phyloP scores from a whole-genome alignment of 208 protist species.

The Trypanosoma caninum region DNA sequence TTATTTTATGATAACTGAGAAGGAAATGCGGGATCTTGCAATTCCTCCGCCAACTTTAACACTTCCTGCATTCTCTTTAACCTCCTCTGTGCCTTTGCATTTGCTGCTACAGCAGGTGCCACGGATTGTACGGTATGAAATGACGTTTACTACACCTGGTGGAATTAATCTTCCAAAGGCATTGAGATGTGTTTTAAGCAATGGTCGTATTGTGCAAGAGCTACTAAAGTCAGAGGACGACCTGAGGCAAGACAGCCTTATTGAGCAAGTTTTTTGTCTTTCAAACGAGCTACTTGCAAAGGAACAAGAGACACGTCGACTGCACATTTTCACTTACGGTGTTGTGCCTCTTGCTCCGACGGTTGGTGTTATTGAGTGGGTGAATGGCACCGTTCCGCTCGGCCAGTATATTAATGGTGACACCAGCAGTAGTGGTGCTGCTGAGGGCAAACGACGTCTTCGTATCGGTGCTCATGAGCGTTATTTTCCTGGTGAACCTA shows the following conservation, averaged over 20 bases:
- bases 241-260: conserved; percentile 94
- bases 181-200: conserved; percentile 73
- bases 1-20: conserved; percentile 33
- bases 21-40: conserved; percentile 24
- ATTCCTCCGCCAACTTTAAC: conserved; percentile 48
- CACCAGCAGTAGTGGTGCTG: conserved; percentile 9
- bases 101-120: conserved; percentile 9
- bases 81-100: not conserved
- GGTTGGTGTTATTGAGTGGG: conserved; percentile 91
- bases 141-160: conserved; percentile 72
- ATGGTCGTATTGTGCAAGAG: conserved; percentile 85
- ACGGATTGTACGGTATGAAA: conserved; percentile 49
- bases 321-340: conserved; percentile 91
- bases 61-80: not conserved
- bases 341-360: conserved; percentile 91
- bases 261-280: conserved; percentile 93
- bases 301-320: conserved; percentile 6
- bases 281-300: conserved; percentile 78
- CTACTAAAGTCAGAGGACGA: conserved; percentile 93
- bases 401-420: conserved; percentile 84
- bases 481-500: conserved; percentile 81
- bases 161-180: conserved; percentile 96
- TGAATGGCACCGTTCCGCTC: conserved; percentile 87
- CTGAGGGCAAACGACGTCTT: conserved; percentile 1
- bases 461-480: conserved; percentile 64